phyloP scores from a whole-genome alignment of 345 rosid species.

The Syzygium aromaticum region DNA sequence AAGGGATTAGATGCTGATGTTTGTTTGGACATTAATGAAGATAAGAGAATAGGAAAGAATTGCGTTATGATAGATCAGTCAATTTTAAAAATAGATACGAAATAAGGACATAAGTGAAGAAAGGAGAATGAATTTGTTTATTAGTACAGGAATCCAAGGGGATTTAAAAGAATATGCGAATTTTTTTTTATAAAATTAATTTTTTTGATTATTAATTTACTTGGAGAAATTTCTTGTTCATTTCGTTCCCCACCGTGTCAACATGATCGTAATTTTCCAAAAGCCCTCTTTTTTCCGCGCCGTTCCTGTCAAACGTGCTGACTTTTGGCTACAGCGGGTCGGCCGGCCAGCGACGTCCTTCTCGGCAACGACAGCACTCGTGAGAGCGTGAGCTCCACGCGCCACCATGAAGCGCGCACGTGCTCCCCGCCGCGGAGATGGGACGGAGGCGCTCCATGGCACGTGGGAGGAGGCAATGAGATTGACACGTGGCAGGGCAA shows the following conservation, averaged over 20 bases:
- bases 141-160: not conserved
- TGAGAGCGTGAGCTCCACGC: not conserved
- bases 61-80: not conserved
- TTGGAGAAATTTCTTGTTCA: not conserved
- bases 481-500: not conserved
- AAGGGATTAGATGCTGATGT: not conserved
- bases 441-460: not conserved
- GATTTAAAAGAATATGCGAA: not conserved
- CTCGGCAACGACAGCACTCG: not conserved
- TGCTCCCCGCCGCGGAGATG: not conserved
- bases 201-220: not conserved
- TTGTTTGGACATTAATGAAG: not conserved
- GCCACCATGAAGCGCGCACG: not conserved
- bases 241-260: not conserved
- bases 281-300: not conserved
- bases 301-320: not conserved
- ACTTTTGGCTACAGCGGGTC: not conserved
- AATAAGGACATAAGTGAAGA: not conserved
- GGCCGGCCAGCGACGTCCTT: not conserved
- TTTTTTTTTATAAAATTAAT: not conserved
- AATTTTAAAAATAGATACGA: not conserved
- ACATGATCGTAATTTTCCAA: not conserved
- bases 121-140: not conserved
- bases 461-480: not conserved
- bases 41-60: not conserved